Base-by-base conservation (phyloP, 257 asterid genomes). In the Thymus mandschuricus region DNA sequence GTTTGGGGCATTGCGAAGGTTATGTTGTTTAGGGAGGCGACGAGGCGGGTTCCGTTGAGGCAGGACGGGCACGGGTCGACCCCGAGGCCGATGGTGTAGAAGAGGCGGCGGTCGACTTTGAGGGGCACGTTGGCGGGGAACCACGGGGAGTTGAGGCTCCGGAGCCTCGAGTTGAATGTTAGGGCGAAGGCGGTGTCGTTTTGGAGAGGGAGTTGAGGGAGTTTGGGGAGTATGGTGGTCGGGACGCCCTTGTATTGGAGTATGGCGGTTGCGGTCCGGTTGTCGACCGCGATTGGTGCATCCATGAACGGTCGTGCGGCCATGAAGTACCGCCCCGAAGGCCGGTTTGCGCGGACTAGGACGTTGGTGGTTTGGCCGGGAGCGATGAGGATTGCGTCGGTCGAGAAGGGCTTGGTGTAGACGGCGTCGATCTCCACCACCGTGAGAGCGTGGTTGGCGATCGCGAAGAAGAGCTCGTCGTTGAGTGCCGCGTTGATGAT, bases 311-410 rank as follows among this genome's bases (percentile, higher is more conserved):
- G 86, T 21, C 82, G 55, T 1, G 89, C 78, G 3, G 88, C 88
- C 84, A 83, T 80, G 82, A 81, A 85, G 45, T 85, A 87, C 15
- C 87, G 40, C 13, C 82, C 79, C 0, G 94, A 82, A 1, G 64
- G 5, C 13, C 54, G 76, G 66, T 87, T 78, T 4, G 94, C 76
- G 1, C 82, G 74, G 1, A 87, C 75, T 0, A 87, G 77, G 15
- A 85, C 87, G 30, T 87, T 85, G 7, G 89, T 85, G 3, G 91
- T 87, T 75, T 87, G 94, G 0, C 94, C 91, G 2, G 94, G 91
- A 0, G 89, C 89, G 3, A 87, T 81, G 21, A 85, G 29, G 73
- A 87, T 69, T 3, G 87, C 76, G 1, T 79, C 55, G 3, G 91
- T 87, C 0, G 80, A 55, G 54, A 85, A 87, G 13, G 89, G 91